phyloP scores from a whole-genome alignment of 2,329 filamentous ascomycete species.

The Cladophialophora psammophila region DNA sequence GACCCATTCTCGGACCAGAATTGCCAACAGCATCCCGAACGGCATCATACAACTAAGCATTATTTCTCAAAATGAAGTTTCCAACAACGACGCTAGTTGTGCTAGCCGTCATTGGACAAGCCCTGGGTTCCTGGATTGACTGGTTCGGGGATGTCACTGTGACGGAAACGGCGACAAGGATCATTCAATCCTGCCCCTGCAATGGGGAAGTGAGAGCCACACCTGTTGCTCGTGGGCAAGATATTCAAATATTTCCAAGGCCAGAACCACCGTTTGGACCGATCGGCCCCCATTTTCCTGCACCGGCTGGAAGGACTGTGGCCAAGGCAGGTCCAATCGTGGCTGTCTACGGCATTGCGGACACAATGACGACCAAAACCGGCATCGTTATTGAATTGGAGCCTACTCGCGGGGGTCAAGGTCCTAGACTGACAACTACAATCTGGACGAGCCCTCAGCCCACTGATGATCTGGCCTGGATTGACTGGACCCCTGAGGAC shows the following conservation, averaged over 20 bases:
- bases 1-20: background rate
- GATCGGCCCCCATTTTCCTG: conserved; percentile 11
- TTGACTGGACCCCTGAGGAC: conserved; percentile 23
- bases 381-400: conserved; percentile 29
- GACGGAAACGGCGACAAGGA: conserved; percentile 31
- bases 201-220: conserved; percentile 30
- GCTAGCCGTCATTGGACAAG: conserved; percentile 24
- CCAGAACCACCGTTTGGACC: conserved; percentile 4
- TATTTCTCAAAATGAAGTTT: conserved; percentile 28
- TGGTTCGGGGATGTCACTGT: conserved; percentile 30
- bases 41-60: background rate
- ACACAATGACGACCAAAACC: conserved; percentile 29
- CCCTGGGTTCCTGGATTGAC: conserved; percentile 29
- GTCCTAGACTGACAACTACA: conserved; percentile 26
- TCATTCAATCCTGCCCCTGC: conserved; percentile 31
- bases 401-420: conserved; percentile 16
- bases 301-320: conserved; percentile 17
- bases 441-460: conserved; percentile 31
- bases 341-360: conserved; percentile 54
- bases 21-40: background rate
- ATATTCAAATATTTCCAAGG: background rate
- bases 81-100: conserved; percentile 24
- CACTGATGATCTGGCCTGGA: conserved; percentile 26
- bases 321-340: conserved; percentile 49
- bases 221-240: conserved; percentile 17